Conservation (phyloP, 164 flowering plant species). For the Magnolia officinalis region DNA sequence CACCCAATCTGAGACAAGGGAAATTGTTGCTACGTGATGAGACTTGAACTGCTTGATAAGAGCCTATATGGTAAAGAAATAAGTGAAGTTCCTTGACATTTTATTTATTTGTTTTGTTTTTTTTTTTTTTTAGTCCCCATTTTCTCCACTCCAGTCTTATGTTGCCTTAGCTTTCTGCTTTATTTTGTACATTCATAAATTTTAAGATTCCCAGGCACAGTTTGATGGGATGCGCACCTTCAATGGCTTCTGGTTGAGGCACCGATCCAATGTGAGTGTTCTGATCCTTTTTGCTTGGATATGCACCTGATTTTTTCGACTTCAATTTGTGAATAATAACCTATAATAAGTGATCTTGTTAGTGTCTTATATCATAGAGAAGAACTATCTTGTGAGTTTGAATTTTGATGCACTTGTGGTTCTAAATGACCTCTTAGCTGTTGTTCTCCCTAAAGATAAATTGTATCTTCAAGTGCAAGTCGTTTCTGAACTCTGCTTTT, state of each 20-base stretch:
- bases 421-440: not conserved
- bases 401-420: not conserved
- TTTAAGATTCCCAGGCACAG: not conserved
- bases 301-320: too few species aligned
- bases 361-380: slow-evolving; percentile 20
- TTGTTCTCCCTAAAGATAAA: slow-evolving; percentile 9
- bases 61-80: not conserved
- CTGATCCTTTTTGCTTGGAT: too few species aligned
- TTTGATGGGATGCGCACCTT: not conserved
- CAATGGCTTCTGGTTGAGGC: not conserved
- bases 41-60: slow-evolving; percentile 3
- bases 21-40: not conserved
- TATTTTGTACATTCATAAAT: not conserved
- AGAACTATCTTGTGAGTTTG: slow-evolving; percentile 63
- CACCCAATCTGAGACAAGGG: slow-evolving; percentile 2
- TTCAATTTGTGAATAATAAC: too few species aligned
- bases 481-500: slow-evolving; percentile 90
- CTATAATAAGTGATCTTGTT: slow-evolving; percentile 62
- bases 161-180: not conserved
- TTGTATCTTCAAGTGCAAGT: slow-evolving; percentile 50
- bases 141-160: not conserved
- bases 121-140: not conserved
- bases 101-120: too few species aligned
- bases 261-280: too few species aligned
- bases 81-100: not conserved